A percentile compares a stretch with the other conserved stretches of the same genome.
Conservation (phyloP, 2,329 filamentous ascomycete genomes). For the Xylaria multiplex region DNA sequence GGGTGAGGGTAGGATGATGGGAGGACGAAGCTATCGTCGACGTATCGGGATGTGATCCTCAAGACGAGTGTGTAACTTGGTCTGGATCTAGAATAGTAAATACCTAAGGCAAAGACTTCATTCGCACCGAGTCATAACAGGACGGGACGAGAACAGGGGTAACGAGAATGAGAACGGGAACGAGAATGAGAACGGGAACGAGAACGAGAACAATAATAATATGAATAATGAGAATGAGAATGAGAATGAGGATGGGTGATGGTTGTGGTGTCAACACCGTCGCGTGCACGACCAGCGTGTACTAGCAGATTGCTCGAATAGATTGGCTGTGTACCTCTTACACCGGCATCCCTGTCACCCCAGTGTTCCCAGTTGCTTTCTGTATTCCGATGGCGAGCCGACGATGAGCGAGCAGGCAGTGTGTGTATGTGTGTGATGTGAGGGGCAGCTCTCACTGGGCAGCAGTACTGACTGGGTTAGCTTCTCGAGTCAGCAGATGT, state of each 20-base stretch:
- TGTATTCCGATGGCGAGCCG: slow-evolving; percentile 37
- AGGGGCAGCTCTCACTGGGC: slow-evolving; percentile 37
- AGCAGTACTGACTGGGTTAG: neutral
- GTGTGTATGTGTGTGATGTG: slow-evolving; percentile 10
- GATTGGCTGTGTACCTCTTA: slow-evolving; percentile 19
- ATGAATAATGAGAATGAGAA: neutral
- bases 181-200: neutral
- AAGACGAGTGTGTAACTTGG: neutral
- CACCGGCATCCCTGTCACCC: slow-evolving; percentile 29
- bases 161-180: neutral
- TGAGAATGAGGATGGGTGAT: slow-evolving; percentile 12
- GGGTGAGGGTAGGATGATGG: slow-evolving; percentile 11
- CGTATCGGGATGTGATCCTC: slow-evolving; percentile 15
- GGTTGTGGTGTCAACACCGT: slow-evolving; percentile 37
- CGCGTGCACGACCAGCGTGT: slow-evolving; percentile 41
- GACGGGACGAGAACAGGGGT: neutral
- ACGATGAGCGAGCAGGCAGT: slow-evolving; percentile 31
- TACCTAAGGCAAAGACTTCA: slow-evolving; percentile 3
- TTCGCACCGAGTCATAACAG: slow-evolving; percentile 8
- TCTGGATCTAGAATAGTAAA: slow-evolving; percentile 4
- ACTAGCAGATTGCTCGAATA: slow-evolving; percentile 6
- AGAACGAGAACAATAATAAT: neutral
- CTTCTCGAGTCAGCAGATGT: slow-evolving; percentile 8
- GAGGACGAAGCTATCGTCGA: slow-evolving; percentile 12
- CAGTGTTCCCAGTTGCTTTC: slow-evolving; percentile 10